Evolutionary conservation across 164 flowering plant genomes (phyloP), one percentile per base, ranked within the genome.

Genomic region (Tetracentron sinense): DNA sequence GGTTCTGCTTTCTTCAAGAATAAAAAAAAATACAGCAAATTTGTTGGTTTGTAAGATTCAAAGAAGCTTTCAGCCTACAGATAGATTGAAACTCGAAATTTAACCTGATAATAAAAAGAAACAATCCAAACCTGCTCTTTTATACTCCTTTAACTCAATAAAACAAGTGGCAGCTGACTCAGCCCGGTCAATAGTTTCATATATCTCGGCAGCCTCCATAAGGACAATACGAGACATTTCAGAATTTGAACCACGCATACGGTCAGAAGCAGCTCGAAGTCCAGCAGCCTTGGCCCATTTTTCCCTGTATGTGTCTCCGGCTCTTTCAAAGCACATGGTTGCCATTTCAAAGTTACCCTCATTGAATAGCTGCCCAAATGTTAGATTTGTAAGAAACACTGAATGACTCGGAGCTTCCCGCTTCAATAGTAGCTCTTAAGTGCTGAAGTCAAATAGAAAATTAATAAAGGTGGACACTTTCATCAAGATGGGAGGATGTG

Each of bases 241-340:
- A 4, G 44, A 71, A 72, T 85, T 74, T 10, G 82, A 77, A 28
- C 33, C 51, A 42, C 64, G 77, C 62, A 74, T 65, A 1, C 66
- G 68, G 22, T 78, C 83, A 44, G 91, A 12, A 38, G 44, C 44
- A 38, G 44, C 14, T 8, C 4, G 6, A 33, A 33, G 38, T 0
- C 80, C 84, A 58, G 81, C 64, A 22, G 95, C 97, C 65, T 74
- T 82, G 0, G 90, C 81, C 69, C 69, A 68, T 62, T 72, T 83
- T 58, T 77, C 88, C 78, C 82, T 69, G 52, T 33, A 33, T 4
- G 38, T 33, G 8, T 33, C 38, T 33, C 38, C 38, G 8, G 38
- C 97, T 63, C 8, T 33, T 33, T 33, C 38, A 33, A 33, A 33
- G 38, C 38, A 33, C 38, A 33, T 33, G 1, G 77, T 77, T 6